Base-by-base conservation (phyloP, 768 basidiomycete species). In the Mrakia frigida region DNA sequence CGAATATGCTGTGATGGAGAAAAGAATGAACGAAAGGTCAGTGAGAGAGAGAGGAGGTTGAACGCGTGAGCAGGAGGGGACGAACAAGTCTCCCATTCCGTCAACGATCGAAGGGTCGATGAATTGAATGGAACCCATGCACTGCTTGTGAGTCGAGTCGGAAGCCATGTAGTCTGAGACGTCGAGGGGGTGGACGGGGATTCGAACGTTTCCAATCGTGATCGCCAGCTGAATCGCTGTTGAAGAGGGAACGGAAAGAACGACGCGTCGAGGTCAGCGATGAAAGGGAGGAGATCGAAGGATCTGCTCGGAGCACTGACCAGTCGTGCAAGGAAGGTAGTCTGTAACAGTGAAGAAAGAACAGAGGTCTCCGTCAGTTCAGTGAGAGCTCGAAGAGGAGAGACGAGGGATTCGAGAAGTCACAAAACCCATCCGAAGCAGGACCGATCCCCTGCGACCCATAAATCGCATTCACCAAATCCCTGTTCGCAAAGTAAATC, bases 81-180 rank as follows among this genome's bases (percentile, higher is more conserved):
- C 74, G 31, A 25, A 75, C 75, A 77, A 31, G 65, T 77, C 76
- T n/a, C 76, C 76, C 31, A 69, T 73, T 37, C 60, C 76, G 33
- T 31, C 28, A 2, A 77, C 25, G 14, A n/a, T 9, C 4, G 61
- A 7, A 1, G 71, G 41, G 16, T 13, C 23, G 33, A 73, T 59
- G 18, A 68, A 59, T 14, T 77, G 76, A 5, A 77, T 50, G 5
- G 61, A 35, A 6, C 76, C 76, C 18, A 77, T 50, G 70, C 76
- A 77, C 31, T 61, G 65, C 63, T 50, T 46, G 52, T 52, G 75
- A 11, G 75, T 71, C 1, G 46, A 28, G 33, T 77, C 76, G 13
- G 59, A 28, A 18, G 61, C 35, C 28, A 73, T 73, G 37, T 56
- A 71, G 31, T 73, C 65, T 10, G 43, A 65, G 21, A 77, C 13